Evolutionary conservation across 805 yeast species (phyloP), one percentile per base, ranked within the genome.

Genomic region (Barnettozyma vustinii): DNA sequence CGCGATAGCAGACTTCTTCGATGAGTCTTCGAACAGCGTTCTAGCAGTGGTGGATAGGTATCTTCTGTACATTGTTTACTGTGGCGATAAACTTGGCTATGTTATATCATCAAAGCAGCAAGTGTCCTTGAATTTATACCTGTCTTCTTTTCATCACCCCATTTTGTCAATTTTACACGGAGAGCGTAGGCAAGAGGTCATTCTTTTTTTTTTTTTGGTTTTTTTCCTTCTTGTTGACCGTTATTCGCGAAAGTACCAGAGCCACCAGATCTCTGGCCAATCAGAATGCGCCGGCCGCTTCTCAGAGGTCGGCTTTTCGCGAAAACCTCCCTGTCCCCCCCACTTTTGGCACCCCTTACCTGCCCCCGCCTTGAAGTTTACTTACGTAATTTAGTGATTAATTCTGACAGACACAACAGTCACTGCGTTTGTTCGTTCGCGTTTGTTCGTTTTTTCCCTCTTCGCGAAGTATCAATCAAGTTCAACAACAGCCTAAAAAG

Each of bases 1-100:
- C 3, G 57, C 57, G 9, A 52, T 53, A 15, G 63, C 61, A 12
- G 54, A 48, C 23, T 58, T 52, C 46, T 50, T 57, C 9, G 62
- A 47, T 8, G 57, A 45, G 47, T 56, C 55, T 43, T 57, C 53
- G 26, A 60, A 45, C 7, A 44, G n/a, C 37, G 53, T 46, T 36
- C 42, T 40, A 23, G 49, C 30, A 30, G 46, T 41, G 26, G 50
- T 43, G 20, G 48, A 35, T 15, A 46, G 39, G 18, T 43, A 32
- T 51, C 54, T 51, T 27, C 32, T 27, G 20, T 41, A 33, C 45
- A 49, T 49, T 44, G 20, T 20, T n/a, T 20, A 19, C 6, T 37
- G 25, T 23, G 25, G 8, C 5, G 25, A 8, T 23, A 33, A 19
- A n/a, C n/a, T n/a, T n/a, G n/a, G n/a, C n/a, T n/a, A n/a, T n/a